Base-by-base conservation (phyloP, 768 basidiomycete genomes). In the Fibroporia radiculosa region DNA sequence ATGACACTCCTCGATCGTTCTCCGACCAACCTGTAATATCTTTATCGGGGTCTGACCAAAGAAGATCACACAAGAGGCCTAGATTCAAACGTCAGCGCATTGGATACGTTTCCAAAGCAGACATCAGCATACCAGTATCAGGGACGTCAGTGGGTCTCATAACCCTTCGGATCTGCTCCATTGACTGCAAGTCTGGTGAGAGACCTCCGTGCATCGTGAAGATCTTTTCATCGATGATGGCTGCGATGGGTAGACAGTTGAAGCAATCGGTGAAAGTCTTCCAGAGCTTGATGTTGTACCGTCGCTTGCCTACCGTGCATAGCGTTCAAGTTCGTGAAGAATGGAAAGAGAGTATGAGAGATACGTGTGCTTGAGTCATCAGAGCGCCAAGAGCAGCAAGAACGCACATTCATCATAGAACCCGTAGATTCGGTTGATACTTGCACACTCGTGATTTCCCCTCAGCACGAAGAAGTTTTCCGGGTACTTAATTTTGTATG, bases 191-290 rank as follows among this genome's bases (percentile, higher is more conserved):
- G 67, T 97, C 95, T 35, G 95, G 95, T 65, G 89, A 93, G 55
- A 97, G 73, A 40, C 95, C 95, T 44, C 95, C 95, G 59, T 98
- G 95, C 95, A 98, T 98, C 40, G 93, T 96, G 67, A 99, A 97
- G 63, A 99, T 99, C 73, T 98, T 99, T 70, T 98, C 95, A 69
- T 98, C 95, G 64, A 99, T 97, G 68, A 99, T 97, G 57, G 95
- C 95, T 38, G 95, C 95, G 64, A 99, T 97, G 28, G 95, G 95
- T 54, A 97, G 73, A 65, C 95, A 98, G 72, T 99, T 99, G 78
- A 99, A 99, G 71, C 95, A 97, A 65, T 99, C 95, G 48, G 95
- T 99, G 68, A 99, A 99, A 27, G 95, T 99, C 77, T 99, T 99
- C 95, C 95, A 99, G 62, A 97, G 77, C 68, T 99, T 99, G 78